Conservation (phyloP, 2,329 filamentous ascomycete genomes). For the Microthyrium microscopicum region DNA sequence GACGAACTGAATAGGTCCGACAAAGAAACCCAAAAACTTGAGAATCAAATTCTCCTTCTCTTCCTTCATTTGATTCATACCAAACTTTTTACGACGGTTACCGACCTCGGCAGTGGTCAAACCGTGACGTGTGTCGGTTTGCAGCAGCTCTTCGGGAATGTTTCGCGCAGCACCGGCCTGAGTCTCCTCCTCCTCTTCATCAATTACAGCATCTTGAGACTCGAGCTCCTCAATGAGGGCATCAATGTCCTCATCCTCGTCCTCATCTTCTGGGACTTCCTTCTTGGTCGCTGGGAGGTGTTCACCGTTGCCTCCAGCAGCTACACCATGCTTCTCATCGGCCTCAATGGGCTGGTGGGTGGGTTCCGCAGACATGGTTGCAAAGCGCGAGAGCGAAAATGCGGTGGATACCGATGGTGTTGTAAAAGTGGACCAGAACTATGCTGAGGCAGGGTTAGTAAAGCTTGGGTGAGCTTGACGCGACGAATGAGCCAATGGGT, state of each 20-base stretch:
- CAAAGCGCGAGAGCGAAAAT: too few relatives aligned
- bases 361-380: too few relatives aligned
- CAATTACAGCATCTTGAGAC: conserved; percentile 56
- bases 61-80: conserved; percentile 81
- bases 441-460: too few relatives aligned
- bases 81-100: conserved; percentile 51
- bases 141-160: conserved; percentile 57
- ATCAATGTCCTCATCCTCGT: conserved; percentile 73
- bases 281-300: conserved; percentile 11
- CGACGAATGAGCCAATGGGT: too few relatives aligned
- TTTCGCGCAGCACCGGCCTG: conserved; percentile 39
- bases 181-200: conserved; percentile 42
- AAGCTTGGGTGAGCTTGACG: too few relatives aligned
- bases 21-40: conserved; percentile 69
- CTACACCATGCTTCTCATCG: too few relatives aligned
- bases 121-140: conserved; percentile 56
- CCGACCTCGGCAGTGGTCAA: conserved; percentile 55
- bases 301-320: too few relatives aligned
- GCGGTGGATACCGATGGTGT: too few relatives aligned
- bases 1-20: conserved; percentile 83
- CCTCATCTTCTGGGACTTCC: conserved; percentile 39
- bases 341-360: too few relatives aligned
- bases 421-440: too few relatives aligned
- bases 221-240: conserved; percentile 76
- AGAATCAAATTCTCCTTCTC: conserved; percentile 72